phyloP scores from a whole-genome alignment of 805 yeast species.

The Saccharomycopsis fibuligera region DNA sequence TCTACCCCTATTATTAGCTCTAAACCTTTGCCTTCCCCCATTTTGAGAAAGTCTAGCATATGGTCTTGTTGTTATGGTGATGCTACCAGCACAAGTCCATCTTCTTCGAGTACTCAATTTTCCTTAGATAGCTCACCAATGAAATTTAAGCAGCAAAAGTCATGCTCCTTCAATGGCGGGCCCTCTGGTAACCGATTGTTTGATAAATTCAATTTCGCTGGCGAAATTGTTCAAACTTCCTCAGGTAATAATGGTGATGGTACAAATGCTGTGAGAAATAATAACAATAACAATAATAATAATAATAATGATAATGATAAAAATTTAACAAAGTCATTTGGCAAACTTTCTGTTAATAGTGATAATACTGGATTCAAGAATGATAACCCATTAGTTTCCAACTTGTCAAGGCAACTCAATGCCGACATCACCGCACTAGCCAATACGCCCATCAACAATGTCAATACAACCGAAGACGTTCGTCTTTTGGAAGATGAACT shows the following conservation, averaged over 20 bases:
- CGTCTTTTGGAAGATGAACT: conserved; percentile 14
- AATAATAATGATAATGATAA: neutral
- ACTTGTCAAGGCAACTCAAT: neutral
- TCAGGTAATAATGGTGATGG: too few species aligned
- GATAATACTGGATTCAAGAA: neutral
- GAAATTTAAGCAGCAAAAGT: neutral
- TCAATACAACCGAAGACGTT: neutral
- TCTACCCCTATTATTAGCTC: conserved; percentile 11
- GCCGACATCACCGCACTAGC: neutral
- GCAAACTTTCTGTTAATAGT: neutral
- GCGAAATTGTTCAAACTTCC: too few species aligned
- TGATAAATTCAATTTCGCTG: conserved; percentile 3
- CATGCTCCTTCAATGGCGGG: too few species aligned
- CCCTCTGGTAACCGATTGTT: neutral
- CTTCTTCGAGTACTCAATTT: neutral
- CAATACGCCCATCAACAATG: neutral
- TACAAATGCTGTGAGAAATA: neutral
- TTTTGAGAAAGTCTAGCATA: conserved; percentile 14
- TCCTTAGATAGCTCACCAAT: neutral
- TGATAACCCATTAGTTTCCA: too few species aligned
- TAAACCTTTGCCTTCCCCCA: conserved; percentile 21
- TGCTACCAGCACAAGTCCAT: neutral
- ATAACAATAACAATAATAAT: neutral
- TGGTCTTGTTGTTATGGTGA: conserved; percentile 21
- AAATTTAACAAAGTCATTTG: neutral